Evolutionary conservation across 345 rosid genomes (phyloP), one percentile per base, ranked within the genome.

Genomic region (Salix koriyanagi): DNA sequence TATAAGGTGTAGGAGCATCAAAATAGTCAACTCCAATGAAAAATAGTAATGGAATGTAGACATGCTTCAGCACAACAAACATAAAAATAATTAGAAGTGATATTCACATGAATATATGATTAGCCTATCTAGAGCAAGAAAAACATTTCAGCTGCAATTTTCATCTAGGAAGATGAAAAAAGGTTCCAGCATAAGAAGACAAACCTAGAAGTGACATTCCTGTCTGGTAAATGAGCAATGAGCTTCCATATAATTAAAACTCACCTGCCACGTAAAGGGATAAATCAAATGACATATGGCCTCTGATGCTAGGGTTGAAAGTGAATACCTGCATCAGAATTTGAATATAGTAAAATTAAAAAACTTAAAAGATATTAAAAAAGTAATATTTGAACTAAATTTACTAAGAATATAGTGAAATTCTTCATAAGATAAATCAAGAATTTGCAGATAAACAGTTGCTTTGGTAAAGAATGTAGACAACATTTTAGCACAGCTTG

Each of bases 21-120:
- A 25, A 79, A 84, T 96, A 93, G 90, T 96, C 98, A 23, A 93
- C 99, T 91, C 98, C 99, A 92, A 95, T 93, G 91, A 92, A 96
- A 92, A 96, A 96, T 81, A 96, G 94, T 82, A 89, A 92, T 58
- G 97, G 97, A 90, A 92, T 96, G 95, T 96, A 92, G 89, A 93
- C 99, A 80, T 96, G 99, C 99, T 96, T 88, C 97, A 88, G 85
- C 82, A 85, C 81, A 86, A 86, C 81, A 28, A 28, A 28, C 30
- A 28, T 28, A 28, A 28, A 28, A 28, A 28, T 28, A 28, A 28
- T 28, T 28, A 28, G 30, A 28, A 28, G 30, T 28, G 30, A 28
- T 28, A 28, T 28, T 28, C 28, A 28, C 30, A 28, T 28, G 30
- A 28, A 28, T 28, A 28, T 28, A 28, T 1, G 2, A 28, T 28